Base-by-base conservation (phyloP, 257 asterid genomes). In the Verbascum thapsus region DNA sequence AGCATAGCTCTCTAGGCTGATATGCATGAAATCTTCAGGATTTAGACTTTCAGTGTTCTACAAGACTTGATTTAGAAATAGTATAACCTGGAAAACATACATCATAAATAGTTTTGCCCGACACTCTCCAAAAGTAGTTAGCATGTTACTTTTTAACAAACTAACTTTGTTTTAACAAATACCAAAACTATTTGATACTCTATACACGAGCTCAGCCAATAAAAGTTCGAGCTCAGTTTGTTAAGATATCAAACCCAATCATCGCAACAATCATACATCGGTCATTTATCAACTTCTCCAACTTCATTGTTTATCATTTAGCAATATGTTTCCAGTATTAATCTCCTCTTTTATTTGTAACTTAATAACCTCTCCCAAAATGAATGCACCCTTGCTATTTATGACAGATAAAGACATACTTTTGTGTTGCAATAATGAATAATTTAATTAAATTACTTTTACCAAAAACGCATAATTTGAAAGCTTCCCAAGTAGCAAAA, bases 1-100 rank as follows among this genome's bases (percentile, higher is more conserved):
- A 67, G 48, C 40, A 20, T 30, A 6, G 13, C 17, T 18, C 57
- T 38, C 63, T 53, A 44, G 37, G 35, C 47, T 43, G 48, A 52
- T 38, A 26, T 26, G 32, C 32, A 26, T 5, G 32, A 6, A 17
- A 34, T 48, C 42, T 64, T 26, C 41, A 42, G 11, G 44, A 61
- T 37, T n/a, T n/a, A n/a, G n/a, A n/a, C n/a, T n/a, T 51, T 44
- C 53, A 50, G 16, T 34, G 58, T 54, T 58, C 73, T 56, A 56
- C 1, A 30, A 35, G 38, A 61, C 10, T 8, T 10, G 17, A 52
- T 37, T 22, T 30, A 61, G 20, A 41, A 44, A 55, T 38, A 20
- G 56, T 42, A 19, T 62, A 5, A 32, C 53, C 42, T n/a, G 16
- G 40, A 38, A 55, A 38, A 12, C 43, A 49, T 13, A 40, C 39